These are phyloP conservation scores for Dichotomopilus funicola DNA, from an alignment of 2,329 filamentous ascomycete species.

Conservation along the genomic window DNA sequence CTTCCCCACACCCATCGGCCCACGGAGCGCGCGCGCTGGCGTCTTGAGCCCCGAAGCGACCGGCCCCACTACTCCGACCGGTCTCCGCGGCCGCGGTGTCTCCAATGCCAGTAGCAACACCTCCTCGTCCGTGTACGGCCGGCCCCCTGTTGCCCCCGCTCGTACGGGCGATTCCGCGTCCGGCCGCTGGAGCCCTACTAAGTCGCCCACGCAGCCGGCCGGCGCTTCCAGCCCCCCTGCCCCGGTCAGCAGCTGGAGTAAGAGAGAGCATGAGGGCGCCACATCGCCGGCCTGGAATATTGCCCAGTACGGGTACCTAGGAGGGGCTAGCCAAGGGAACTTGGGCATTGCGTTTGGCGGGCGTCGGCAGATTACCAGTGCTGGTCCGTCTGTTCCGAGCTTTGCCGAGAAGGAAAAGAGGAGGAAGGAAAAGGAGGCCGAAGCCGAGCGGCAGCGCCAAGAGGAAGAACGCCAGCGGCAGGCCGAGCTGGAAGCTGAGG, in stretches of 20 bases:
- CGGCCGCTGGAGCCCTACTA: slow-evolving; percentile 57
- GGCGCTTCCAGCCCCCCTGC: slow-evolving; percentile 47
- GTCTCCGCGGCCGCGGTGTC: slow-evolving; percentile 40
- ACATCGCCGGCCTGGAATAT: slow-evolving; percentile 97
- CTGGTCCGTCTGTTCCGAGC: slow-evolving; percentile 71
- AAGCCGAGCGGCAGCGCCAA: slow-evolving; percentile 53
- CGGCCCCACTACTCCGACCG: slow-evolving; percentile 47
- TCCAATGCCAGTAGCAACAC: slow-evolving; percentile 52
- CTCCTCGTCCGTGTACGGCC: slow-evolving; percentile 41
- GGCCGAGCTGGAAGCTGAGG: slow-evolving; percentile 49
- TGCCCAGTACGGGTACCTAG: slow-evolving; percentile 96
- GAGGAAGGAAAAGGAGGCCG: slow-evolving; percentile 49
- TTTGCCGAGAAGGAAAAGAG: slow-evolving; percentile 76
- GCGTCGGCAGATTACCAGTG: slow-evolving; percentile 83
- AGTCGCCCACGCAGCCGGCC: slow-evolving; percentile 42
- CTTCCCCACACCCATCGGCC: slow-evolving; percentile 72
- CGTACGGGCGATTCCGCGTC: slow-evolving; percentile 49
- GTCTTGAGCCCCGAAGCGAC: slow-evolving; percentile 61
- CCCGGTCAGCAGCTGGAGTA: slow-evolving; percentile 82
- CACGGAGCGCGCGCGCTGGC: slow-evolving; percentile 51
- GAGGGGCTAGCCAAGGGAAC: slow-evolving; percentile 91
- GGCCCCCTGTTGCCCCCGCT: slow-evolving; percentile 38
- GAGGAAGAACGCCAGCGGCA: slow-evolving; percentile 43
- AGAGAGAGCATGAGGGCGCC: slow-evolving; percentile 67
- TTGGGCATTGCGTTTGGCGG: slow-evolving; percentile 89